Evolutionary conservation across 257 asterid genomes (phyloP).

Genomic region (Nicotiana obtusifolia): DNA sequence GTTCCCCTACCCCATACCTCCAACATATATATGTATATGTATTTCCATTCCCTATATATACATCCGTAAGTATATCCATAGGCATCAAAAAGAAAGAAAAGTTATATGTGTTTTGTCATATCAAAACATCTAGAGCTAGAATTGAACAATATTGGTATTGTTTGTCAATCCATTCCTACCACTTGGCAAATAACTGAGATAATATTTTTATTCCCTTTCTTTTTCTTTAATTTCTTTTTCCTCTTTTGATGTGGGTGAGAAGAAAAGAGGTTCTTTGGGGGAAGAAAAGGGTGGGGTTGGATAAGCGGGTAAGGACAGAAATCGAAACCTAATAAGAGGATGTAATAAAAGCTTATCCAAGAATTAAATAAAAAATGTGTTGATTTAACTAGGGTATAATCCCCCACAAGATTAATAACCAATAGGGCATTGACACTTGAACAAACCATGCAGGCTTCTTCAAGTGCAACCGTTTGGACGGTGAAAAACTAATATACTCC

Average conservation of each 20-base stretch:
- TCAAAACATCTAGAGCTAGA: slow-evolving; percentile 27
- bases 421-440: slow-evolving; percentile 12
- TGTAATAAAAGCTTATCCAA: slow-evolving; percentile 42
- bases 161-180: slow-evolving; percentile 51
- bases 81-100: not conserved
- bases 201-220: slow-evolving; percentile 38
- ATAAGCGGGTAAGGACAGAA: not conserved
- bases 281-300: not conserved
- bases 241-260: too few relatives aligned
- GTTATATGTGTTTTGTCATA: slow-evolving; percentile 36
- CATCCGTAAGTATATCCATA: not conserved
- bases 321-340: slow-evolving; percentile 24
- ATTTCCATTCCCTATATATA: too few relatives aligned
- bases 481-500: slow-evolving; percentile 30
- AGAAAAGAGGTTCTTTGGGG: not conserved
- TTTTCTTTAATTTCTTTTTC: not conserved
- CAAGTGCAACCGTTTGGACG: slow-evolving; percentile 26
- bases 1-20: too few relatives aligned
- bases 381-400: slow-evolving; percentile 15
- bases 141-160: slow-evolving; percentile 19
- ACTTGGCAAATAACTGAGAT: slow-evolving; percentile 40
- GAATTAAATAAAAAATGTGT: not conserved
- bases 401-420: slow-evolving; percentile 6
- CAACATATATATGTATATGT: too few relatives aligned
- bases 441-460: slow-evolving; percentile 25